These are phyloP conservation scores for Vaccinium vitisidaea DNA, from an alignment of 148 eudicot genomes.

Conservation along the genomic window DNA sequence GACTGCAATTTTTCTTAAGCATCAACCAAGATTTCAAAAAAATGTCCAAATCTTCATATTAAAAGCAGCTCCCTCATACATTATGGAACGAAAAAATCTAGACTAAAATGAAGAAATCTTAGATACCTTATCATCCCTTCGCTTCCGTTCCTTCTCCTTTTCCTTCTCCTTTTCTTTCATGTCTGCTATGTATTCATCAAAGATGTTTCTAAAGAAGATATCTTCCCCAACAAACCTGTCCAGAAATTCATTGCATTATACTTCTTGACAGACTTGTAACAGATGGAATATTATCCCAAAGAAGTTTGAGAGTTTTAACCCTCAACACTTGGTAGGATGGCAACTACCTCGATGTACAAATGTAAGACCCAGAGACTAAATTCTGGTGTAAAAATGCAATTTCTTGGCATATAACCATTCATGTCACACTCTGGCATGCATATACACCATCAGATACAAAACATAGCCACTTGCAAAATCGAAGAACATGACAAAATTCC, in stretches of 20 bases:
- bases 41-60: background rate
- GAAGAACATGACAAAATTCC: background rate
- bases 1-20: background rate
- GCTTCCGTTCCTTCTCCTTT: slow-evolving; percentile 42
- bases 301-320: background rate
- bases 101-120: background rate
- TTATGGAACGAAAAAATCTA: background rate
- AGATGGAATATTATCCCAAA: slow-evolving; percentile 9
- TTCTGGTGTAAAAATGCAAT: background rate
- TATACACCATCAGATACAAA: background rate
- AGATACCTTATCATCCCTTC: slow-evolving; percentile 86
- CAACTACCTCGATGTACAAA: background rate
- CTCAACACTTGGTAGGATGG: background rate
- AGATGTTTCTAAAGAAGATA: slow-evolving; percentile 52
- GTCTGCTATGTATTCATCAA: slow-evolving; percentile 62
- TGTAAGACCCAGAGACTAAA: background rate
- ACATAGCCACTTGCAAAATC: background rate
- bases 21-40: background rate
- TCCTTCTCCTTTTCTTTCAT: slow-evolving; percentile 72
- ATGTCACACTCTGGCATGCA: background rate
- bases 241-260: slow-evolving; percentile 11
- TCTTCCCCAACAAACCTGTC: slow-evolving; percentile 68
- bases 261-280: slow-evolving; percentile 3
- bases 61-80: background rate
- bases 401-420: background rate